Base-by-base conservation (phyloP, 805 yeast genomes). In the Saccharomycopsis sp. region DNA sequence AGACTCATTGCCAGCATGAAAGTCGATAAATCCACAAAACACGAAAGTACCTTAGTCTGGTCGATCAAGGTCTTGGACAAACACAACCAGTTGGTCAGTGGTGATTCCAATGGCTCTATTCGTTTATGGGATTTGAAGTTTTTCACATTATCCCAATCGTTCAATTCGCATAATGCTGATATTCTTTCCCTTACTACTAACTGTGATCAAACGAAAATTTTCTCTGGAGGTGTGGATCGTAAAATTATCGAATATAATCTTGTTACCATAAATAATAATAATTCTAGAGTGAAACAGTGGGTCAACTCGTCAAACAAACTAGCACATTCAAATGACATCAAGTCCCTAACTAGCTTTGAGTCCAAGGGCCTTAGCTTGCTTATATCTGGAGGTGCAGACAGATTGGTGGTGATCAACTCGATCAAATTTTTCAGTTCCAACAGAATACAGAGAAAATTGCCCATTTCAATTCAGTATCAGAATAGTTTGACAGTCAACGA, bases 71-170 rank as follows among this genome's bases (percentile, higher is more conserved):
- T 84, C 34, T 73, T 91, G 59, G 83, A 86, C 3, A 68, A 75
- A 48, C 79, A 80, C 53, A 76, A 81, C 56, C 96, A 90, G 69
- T 79, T 94, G 59, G 95, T 89, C n/a, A 83, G 91, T 60, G 99
- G 98, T 56, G 99, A 94, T 73, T 91, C 97, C 3, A 92, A 97
- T 1, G 99, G 99, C 1, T 79, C 88, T 7, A 81, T 94, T 55
- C 92, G 92, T 71, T 80, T 94, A 63, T 94, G 99, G 99, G 97
- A 92, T 66, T 76, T 86, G 62, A 79, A 81, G 52, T 85, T 82
- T 64, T 84, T 83, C 64, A 84, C 97, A 1, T 74, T 94, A 59
- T 75, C 82, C 54, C 98, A 92, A 70, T 82, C 87, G 23, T 91
- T 90, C 70, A 80, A 82, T 63, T 82, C 83, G 9, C 98, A 94